Percentiles rank a stretch among this genome's conserved stretches.
Conservation (phyloP, 176 grass and related monocot genomes). For the Luzula sylvatica region DNA sequence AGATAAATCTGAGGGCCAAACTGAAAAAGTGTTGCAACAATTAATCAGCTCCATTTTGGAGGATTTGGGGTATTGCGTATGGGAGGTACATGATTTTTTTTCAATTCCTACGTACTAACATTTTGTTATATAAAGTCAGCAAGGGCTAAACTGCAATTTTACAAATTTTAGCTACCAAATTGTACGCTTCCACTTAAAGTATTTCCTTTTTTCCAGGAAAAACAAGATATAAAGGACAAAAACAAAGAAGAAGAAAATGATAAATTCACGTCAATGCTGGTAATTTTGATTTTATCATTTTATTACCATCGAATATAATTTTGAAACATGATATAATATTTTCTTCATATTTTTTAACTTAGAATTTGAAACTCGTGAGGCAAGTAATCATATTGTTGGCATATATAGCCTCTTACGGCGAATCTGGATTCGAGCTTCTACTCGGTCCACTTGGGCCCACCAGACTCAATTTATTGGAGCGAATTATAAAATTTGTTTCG, state of each 20-base stretch:
- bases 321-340: too few species aligned
- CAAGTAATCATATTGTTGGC: slow-evolving; percentile 63
- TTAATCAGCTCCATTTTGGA: slow-evolving; percentile 48
- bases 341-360: too few species aligned
- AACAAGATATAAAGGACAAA: too few species aligned
- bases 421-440: slow-evolving; percentile 64
- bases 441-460: slow-evolving; percentile 29
- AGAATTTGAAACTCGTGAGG: slow-evolving; percentile 67
- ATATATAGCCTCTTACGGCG: slow-evolving; percentile 73
- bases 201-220: too few species aligned
- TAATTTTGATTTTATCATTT: not conserved
- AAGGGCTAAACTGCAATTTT: too few species aligned
- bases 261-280: not conserved
- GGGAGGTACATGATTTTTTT: slow-evolving; percentile 33
- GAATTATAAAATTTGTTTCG: slow-evolving; percentile 60
- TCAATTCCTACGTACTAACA: not conserved
- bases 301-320: too few species aligned
- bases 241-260: not conserved
- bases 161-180: too few species aligned
- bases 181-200: too few species aligned
- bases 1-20: slow-evolving; percentile 28
- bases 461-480: slow-evolving; percentile 58
- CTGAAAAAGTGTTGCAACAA: slow-evolving; percentile 25
- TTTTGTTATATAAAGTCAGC: too few species aligned
- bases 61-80: slow-evolving; percentile 64